These are phyloP conservation scores for Colletotrichum endophyticum DNA, from an alignment of 2,329 filamentous ascomycete species.

Conservation along the genomic window DNA sequence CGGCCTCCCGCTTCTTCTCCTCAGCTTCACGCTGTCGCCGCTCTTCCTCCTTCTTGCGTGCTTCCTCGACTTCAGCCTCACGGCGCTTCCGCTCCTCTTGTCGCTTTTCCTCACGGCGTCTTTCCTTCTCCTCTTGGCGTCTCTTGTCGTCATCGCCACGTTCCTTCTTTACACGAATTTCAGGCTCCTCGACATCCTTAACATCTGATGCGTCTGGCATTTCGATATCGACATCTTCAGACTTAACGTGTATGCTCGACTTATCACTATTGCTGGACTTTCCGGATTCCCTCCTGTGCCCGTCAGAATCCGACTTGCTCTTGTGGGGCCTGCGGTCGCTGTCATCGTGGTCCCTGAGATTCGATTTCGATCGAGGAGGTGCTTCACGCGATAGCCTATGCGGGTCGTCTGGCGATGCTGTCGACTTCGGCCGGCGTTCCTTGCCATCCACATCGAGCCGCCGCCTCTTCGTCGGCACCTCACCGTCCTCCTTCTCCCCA, in stretches of 20 bases:
- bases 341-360: constrained; percentile 48
- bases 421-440: constrained; percentile 51
- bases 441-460: constrained; percentile 60
- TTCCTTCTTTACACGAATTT: constrained; percentile 36
- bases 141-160: constrained; percentile 40
- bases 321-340: constrained; percentile 32
- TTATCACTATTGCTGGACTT: constrained; percentile 50
- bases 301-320: constrained; percentile 37
- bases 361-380: constrained; percentile 30
- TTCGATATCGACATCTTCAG: constrained; percentile 60
- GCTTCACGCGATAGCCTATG: constrained; percentile 23
- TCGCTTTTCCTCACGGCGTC: constrained; percentile 20
- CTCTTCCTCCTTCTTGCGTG: constrained; percentile 33
- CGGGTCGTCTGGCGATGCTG: constrained; percentile 50
- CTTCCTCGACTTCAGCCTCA: constrained; percentile 35
- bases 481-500: constrained; percentile 57
- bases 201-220: constrained; percentile 54
- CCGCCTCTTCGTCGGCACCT: constrained; percentile 59
- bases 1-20: constrained; percentile 19
- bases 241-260: constrained; percentile 59
- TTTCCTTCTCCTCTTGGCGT: constrained; percentile 30
- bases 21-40: constrained; percentile 19
- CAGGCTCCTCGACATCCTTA: constrained; percentile 30
- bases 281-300: constrained; percentile 45
- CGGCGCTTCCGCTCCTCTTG: constrained; percentile 28